A percentile compares a stretch with the other conserved stretches of the same genome.
phyloP scores from a whole-genome alignment of 176 grass and related monocot species.

The Ananas comosus region DNA sequence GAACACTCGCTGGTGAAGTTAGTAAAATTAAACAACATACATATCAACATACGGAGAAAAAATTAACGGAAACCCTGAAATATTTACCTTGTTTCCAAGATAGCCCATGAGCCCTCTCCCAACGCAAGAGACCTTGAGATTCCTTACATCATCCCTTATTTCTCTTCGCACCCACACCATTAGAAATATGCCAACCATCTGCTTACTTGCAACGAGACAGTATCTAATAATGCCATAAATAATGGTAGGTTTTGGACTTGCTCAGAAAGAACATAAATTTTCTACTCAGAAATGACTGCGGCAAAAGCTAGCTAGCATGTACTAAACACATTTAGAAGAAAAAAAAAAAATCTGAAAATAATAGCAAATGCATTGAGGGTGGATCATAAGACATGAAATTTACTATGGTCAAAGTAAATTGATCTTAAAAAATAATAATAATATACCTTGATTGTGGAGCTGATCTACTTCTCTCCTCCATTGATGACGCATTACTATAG shows the following conservation, averaged over 20 bases:
- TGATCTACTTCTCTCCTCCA: constrained; percentile 54
- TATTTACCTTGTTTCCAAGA: constrained; percentile 86
- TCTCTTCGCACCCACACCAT: constrained; percentile 82
- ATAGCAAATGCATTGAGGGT: background rate
- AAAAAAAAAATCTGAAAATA: background rate
- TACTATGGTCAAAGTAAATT: background rate
- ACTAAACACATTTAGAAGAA: background rate
- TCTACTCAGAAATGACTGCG: background rate
- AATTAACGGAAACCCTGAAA: constrained; percentile 5
- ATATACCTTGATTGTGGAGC: constrained; percentile 52
- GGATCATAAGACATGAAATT: background rate
- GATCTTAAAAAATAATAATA: background rate
- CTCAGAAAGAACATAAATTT: background rate
- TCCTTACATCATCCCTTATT: constrained; percentile 75
- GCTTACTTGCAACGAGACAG: constrained; percentile 85
- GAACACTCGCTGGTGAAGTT: background rate
- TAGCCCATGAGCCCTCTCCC: constrained; percentile 97
- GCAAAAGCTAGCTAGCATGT: background rate
- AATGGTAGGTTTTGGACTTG: background rate
- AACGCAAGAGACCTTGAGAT: constrained; percentile 94
- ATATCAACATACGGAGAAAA: background rate
- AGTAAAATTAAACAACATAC: background rate
- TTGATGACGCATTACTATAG: constrained; percentile 41
- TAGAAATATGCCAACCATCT: constrained; percentile 96
- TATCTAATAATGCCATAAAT: constrained; percentile 36